Conservation (phyloP, 2,329 filamentous ascomycete genomes). For the Diaporthe australafricana region DNA sequence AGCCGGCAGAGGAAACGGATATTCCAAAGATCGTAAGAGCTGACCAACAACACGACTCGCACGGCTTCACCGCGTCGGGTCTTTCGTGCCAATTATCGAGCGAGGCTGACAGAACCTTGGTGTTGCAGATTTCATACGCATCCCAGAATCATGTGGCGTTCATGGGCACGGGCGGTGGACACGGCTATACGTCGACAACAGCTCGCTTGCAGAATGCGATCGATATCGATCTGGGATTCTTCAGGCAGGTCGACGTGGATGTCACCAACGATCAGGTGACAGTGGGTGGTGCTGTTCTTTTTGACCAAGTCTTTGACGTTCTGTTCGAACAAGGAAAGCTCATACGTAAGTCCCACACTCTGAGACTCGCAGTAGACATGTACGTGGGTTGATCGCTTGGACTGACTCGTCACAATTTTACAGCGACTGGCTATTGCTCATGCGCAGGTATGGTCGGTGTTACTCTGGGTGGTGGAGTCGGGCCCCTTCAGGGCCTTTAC, state of each 20-base stretch:
- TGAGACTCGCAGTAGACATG: neutral
- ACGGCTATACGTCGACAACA: neutral
- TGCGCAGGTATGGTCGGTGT: neutral
- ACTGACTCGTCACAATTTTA: neutral
- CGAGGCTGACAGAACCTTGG: too few species aligned
- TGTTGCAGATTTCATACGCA: too few species aligned
- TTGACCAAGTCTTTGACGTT: conserved; percentile 3
- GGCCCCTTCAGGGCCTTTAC: neutral
- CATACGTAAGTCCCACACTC: too few species aligned
- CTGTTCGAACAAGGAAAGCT: neutral
- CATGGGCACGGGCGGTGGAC: neutral
- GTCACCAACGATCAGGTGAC: neutral
- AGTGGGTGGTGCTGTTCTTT: conserved; percentile 2
- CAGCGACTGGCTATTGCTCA: conserved; percentile 11
- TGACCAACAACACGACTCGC: too few species aligned
- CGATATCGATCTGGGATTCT: neutral
- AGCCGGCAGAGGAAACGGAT: too few species aligned
- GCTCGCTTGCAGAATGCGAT: neutral
- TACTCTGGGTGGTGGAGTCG: conserved; percentile 2
- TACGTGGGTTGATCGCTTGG: neutral
- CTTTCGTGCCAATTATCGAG: too few species aligned
- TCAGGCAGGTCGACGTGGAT: neutral
- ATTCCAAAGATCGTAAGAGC: too few species aligned
- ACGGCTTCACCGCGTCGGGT: too few species aligned
- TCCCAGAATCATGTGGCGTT: too few species aligned